Percentiles rank a stretch among this genome's conserved stretches.
Evolutionary conservation across 306 rosid genomes (phyloP).

Genomic region (Cucumis cinereus): DNA sequence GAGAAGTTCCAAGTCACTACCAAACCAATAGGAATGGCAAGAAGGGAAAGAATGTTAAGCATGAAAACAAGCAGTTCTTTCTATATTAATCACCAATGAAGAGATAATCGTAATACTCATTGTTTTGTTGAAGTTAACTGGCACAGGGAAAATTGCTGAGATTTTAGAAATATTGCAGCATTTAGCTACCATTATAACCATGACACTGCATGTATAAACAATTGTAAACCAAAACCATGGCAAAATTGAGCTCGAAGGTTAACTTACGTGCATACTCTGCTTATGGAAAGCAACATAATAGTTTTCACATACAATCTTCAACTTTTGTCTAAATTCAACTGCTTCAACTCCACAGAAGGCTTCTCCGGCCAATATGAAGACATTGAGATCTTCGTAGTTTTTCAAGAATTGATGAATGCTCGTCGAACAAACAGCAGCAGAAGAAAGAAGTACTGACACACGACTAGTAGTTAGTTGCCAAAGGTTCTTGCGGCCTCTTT

Average conservation of each 20-base stretch:
- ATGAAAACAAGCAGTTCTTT: neutral
- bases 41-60: neutral
- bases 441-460: slow-evolving; percentile 84
- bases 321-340: slow-evolving; percentile 89
- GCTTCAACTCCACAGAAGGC: slow-evolving; percentile 96
- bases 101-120: neutral
- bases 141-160: neutral
- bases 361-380: slow-evolving; percentile 92
- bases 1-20: neutral
- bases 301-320: slow-evolving; percentile 87
- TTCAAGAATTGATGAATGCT: slow-evolving; percentile 96
- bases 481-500: slow-evolving; percentile 81
- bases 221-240: neutral
- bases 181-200: slow-evolving; percentile 1
- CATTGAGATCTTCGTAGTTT: slow-evolving; percentile 81
- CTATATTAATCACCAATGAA: neutral
- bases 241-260: slow-evolving; percentile 15
- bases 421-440: slow-evolving; percentile 66
- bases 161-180: neutral
- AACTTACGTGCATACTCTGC: slow-evolving; percentile 83
- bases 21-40: neutral
- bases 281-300: slow-evolving; percentile 86
- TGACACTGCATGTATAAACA: neutral
- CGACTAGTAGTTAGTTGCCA: slow-evolving; percentile 97
- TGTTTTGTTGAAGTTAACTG: neutral